Percentiles rank a stretch among this genome's conserved stretches.
Evolutionary conservation across 441 rosid species (phyloP).

Genomic region (Erodium moschatum): DNA sequence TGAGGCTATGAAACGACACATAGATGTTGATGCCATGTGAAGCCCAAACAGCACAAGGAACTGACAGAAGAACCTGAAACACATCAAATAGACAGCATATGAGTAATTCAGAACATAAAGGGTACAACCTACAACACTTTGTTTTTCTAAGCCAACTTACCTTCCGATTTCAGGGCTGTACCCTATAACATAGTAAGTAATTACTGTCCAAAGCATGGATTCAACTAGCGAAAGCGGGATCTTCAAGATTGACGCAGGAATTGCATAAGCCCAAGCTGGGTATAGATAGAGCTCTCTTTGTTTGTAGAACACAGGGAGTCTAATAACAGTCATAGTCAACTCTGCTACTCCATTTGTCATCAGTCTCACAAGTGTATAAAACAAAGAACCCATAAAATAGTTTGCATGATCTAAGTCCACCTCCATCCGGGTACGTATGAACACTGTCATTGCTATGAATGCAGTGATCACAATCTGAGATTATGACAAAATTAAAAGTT

Average conservation of each 20-base stretch:
- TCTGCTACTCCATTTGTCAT: conserved; percentile 48
- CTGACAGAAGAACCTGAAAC: conserved; percentile 35
- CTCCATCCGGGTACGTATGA: conserved; percentile 31
- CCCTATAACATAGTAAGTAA: conserved; percentile 65
- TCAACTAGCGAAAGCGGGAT: conserved; percentile 52
- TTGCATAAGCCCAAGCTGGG: conserved; percentile 61
- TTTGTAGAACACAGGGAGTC: conserved; percentile 48
- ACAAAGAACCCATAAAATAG: conserved; percentile 50
- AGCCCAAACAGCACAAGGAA: conserved; percentile 41
- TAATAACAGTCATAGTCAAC: conserved; percentile 37
- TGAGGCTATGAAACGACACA: conserved; percentile 49
- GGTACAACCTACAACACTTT: too few relatives aligned
- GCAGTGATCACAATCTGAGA: conserved; percentile 35
- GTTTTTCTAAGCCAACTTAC: conserved; percentile 20
- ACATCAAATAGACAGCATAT: background rate
- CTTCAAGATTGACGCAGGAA: conserved; percentile 45
- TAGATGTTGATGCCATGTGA: conserved; percentile 42
- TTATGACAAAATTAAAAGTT: background rate
- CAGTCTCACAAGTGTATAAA: conserved; percentile 41
- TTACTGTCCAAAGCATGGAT: conserved; percentile 45
- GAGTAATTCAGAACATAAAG: too few relatives aligned
- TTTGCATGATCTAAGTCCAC: conserved; percentile 36
- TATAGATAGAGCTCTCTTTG: conserved; percentile 46
- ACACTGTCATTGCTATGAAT: conserved; percentile 47
- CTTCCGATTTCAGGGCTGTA: conserved; percentile 51